Base-by-base conservation (phyloP, 176 grass and related monocot species). In the Aegilops sharonensis region DNA sequence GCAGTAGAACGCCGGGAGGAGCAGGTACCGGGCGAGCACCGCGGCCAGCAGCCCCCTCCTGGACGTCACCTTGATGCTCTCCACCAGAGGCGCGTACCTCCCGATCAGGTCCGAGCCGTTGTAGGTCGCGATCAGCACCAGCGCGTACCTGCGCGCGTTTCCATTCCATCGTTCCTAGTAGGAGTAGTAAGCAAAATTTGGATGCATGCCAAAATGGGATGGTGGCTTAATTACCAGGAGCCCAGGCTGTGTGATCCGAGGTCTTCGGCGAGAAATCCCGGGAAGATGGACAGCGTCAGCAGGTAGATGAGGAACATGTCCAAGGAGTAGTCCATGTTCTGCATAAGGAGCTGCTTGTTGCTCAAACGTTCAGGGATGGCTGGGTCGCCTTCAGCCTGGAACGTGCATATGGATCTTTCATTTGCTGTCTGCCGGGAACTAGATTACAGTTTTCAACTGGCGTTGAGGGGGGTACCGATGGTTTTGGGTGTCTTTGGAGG, bases 241-340 rank as follows among this genome's bases (percentile, higher is more conserved):
- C 92, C 92, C 36, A 97, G 82, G 66, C 84, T 94, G 74, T 94
- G 92, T 1, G 88, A 87, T 18, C 90, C 88, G 8, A 67, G 90
- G 83, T 92, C 92, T 82, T 97, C 92, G 2, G 88, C 86, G n/a
- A 97, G 70, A 82, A 97, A 97, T 39, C 94, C 92, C 61, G 90
- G 92, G 71, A 97, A 97, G 40, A 93, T 93, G 20, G 91, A 91
- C 27, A 95, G 45, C 15, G 91, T 93, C 67, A 95, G 60, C 39
- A 93, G 61, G 64, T 93, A 90, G 64, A 93, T 91, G 30, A 93
- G 84, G 87, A 87, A 95, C 64, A 85, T 6, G 64, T 69, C 75
- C 11, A 93, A 29, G 21, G 76, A 84, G 47, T 93, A 85, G 50
- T 93, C 94, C 48, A 88, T 86, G 27, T 93, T 95, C 77, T 86